phyloP scores from a whole-genome alignment of 2,329 filamentous ascomycete species.

The Colletotrichum magnum region DNA sequence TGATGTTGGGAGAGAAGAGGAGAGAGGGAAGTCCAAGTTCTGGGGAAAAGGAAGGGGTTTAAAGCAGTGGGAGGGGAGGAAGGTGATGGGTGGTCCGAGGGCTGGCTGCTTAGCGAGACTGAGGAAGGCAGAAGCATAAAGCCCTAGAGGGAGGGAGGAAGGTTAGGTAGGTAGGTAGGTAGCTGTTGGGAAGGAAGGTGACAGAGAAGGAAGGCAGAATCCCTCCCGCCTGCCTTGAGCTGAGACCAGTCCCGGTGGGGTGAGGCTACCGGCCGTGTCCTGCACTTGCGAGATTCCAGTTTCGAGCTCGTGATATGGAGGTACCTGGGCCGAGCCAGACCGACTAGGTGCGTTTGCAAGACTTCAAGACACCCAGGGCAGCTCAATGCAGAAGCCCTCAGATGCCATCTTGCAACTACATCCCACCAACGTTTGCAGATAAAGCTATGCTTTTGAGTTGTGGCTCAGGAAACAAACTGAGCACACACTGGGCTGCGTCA shows the following conservation, averaged over 20 bases:
- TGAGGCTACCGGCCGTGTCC: no score
- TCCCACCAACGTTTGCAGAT: no score
- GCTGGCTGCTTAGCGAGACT: background rate
- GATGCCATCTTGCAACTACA: no score
- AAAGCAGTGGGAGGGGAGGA: background rate
- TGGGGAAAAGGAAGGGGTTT: background rate
- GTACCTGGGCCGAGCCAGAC: no score
- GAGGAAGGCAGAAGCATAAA: constrained; percentile 1
- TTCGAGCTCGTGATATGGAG: no score
- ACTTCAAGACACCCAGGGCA: no score
- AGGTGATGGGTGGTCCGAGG: constrained; percentile 1
- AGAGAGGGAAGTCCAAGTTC: background rate
- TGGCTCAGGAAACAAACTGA: background rate
- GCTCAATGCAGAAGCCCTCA: no score
- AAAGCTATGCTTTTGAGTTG: no score
- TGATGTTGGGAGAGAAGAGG: constrained; percentile 2
- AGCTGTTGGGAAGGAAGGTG: background rate
- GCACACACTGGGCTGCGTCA: background rate
- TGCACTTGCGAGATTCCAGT: no score
- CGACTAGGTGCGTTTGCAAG: no score
- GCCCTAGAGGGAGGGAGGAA: no score
- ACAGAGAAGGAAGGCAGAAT: background rate
- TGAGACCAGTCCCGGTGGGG: background rate
- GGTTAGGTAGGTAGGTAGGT: no score
- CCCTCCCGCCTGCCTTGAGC: background rate